Base-by-base conservation (phyloP, 352 stramenopile genomes). In the Globisporangium parvum region DNA sequence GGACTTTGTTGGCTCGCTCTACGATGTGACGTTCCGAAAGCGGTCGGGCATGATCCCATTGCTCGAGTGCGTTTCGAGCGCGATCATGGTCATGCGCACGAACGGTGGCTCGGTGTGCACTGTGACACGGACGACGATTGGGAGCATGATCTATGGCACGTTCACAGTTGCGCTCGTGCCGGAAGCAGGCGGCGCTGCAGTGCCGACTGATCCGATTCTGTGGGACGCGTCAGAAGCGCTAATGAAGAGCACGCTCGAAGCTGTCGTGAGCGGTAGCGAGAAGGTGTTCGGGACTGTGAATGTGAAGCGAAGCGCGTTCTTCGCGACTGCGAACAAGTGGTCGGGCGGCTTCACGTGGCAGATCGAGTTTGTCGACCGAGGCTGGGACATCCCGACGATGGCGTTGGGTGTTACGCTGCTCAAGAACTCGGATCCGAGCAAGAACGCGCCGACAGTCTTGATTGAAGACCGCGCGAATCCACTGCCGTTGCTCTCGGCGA, bases 321-420 rank as follows among this genome's bases (percentile, higher is more conserved):
- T 85, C 41, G 75, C 88, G 6, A 80, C 86, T 14, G 77, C 67
- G 2, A 77, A 79, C 53, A 88, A 96, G 45, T 98, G 93, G 93
- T 97, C 87, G 6, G 95, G 95, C 17, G 89, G 91, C 2, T 98
- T 97, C 59, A 87, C 83, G 23, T 98, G 94, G 94, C 82, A 86
- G 24, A 90, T 98, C 55, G 96, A 92, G 21, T 98, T 98, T 55
- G 78, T 74, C 2, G 82, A 69, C 47, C 71, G 85, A 1, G 71
- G 79, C 2, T 77, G 89, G 65, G 80, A 98, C 60, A 87, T 98
- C 49, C 93, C 91, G 3, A 82, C 55, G 20, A 87, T 98, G 72
- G 67, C 47, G 2, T 60, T 71, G 6, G 59, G 66, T 21, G 28
- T 11, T 1, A 46, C 61, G 6, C 56, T 46, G 40, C 61, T 86